Base-by-base conservation (phyloP, 352 stramenopile species). In the Pythium rhizo-oryzae region DNA sequence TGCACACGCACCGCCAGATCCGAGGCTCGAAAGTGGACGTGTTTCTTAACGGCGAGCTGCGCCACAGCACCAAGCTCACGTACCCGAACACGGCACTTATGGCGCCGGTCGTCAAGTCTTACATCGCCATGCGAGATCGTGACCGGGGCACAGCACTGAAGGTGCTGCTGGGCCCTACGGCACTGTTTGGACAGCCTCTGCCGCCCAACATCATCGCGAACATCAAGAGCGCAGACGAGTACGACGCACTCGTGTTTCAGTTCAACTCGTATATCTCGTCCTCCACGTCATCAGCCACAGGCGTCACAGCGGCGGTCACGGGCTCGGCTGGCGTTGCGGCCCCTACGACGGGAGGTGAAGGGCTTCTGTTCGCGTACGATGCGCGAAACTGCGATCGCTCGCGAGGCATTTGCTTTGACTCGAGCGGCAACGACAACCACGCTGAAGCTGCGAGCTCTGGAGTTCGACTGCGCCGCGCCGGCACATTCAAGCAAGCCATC, bases 1-100 rank as follows among this genome's bases (percentile, higher is more conserved):
- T 86, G 41, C 87, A 95, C 79, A 93, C 84, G n/a, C 85, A 95
- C 63, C 82, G 87, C 3, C 87, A 92, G 68, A 87, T 95, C 50
- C 85, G 87, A 25, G 85, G 87, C 47, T 95, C 87, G 8, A 93
- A 93, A 60, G 65, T 95, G 24, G 87, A 95, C 55, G 78, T 95
- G 19, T 95, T 90, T 50, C 54, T 93, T 5, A 93, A 95, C 63
- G 74, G 75, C 9, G 85, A 95, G 59, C 56, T 92, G 61, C 76
- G 81, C 11, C 87, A 95, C 49, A 91, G 79, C 47, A 80, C 87
- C 59, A 85, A 88, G 47, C 73, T 95, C 41, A 80, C 81, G 39
- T 95, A 95, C 58, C 87, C 87, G 1, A 93, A 92, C 64, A 91
- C 80, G 33, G 74, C 79, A 19, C 69, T 90, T 23, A 92, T 92